Evolutionary conservation across 768 basidiomycete genomes (phyloP).

Genomic region (Mycena rebaudengoi): DNA sequence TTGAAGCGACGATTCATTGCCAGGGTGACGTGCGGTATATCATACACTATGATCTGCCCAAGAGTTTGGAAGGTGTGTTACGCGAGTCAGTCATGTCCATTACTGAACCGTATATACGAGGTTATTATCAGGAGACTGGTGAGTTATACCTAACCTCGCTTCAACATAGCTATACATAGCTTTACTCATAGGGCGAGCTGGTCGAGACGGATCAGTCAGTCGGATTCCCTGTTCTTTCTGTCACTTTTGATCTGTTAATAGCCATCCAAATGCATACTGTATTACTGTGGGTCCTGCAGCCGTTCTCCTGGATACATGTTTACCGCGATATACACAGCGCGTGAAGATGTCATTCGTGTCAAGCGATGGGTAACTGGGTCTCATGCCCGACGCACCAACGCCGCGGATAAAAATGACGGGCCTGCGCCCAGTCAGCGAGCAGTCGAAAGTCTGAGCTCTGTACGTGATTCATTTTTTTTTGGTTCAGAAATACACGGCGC

Average conservation of each 20-base stretch:
- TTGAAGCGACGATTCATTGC: neutral
- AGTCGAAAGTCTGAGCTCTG: constrained; percentile 67
- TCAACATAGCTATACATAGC: constrained; percentile 2
- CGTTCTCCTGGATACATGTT: neutral
- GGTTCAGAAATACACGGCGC: neutral
- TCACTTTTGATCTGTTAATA: constrained; percentile 36
- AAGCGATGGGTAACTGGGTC: constrained; percentile 58
- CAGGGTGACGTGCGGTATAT: constrained; percentile 59
- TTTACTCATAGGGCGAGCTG: constrained; percentile 68
- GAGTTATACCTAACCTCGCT: constrained; percentile 16
- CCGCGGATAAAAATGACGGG: constrained; percentile 53
- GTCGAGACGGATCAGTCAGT: constrained; percentile 76
- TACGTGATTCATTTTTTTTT: constrained; percentile 40
- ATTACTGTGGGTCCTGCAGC: constrained; percentile 69
- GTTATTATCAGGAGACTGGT: constrained; percentile 91
- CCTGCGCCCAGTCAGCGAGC: constrained; percentile 76
- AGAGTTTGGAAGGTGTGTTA: constrained; percentile 78
- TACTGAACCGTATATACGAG: constrained; percentile 46
- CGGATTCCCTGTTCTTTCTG: neutral
- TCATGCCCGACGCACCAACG: constrained; percentile 53
- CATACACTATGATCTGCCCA: constrained; percentile 84
- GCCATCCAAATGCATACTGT: constrained; percentile 84
- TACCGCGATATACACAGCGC: constrained; percentile 51
- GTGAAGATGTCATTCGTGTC: constrained; percentile 74
- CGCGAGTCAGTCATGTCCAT: neutral